Percentiles rank a stretch among this genome's conserved stretches.
These are phyloP conservation scores for Suhomyces sp. DNA, from an alignment of 805 yeast genomes.

Conservation along the genomic window DNA sequence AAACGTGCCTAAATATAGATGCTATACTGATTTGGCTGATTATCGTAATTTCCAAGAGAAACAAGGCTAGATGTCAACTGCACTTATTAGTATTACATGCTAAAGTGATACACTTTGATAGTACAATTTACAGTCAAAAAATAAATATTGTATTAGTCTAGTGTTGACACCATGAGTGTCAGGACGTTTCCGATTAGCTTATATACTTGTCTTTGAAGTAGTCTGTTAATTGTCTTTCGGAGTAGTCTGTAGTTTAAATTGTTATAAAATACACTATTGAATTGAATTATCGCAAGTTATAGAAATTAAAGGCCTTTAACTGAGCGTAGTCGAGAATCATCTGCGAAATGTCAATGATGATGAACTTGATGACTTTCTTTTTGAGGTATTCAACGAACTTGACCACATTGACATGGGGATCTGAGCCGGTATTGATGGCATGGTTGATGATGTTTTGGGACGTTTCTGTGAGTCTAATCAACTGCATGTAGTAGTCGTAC, in stretches of 20 bases:
- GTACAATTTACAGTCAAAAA: no score
- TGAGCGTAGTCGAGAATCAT: constrained; percentile 35
- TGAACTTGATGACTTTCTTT: constrained; percentile 31
- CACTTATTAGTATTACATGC: no score
- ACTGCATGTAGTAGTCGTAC: constrained; percentile 33
- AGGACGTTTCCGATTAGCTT: neutral
- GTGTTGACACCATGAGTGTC: neutral
- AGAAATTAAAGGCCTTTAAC: constrained; percentile 11
- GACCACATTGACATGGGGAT: constrained; percentile 16
- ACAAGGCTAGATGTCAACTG: no score
- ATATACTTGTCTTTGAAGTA: no score
- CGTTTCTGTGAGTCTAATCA: constrained; percentile 16
- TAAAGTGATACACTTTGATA: no score
- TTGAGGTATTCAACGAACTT: constrained; percentile 37
- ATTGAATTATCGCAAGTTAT: neutral
- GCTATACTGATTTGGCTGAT: no score
- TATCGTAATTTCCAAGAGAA: no score
- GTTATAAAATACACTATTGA: neutral
- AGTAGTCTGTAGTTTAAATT: neutral
- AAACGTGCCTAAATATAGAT: no score
- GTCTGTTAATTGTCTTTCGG: no score
- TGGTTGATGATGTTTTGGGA: constrained; percentile 12
- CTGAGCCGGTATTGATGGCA: constrained; percentile 6
- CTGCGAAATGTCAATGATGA: constrained; percentile 33
- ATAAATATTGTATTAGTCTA: neutral